Evolutionary conservation across 495 filamentous ascomycete genomes (phyloP).

Genomic region (Talaromyces proteolyticus): DNA sequence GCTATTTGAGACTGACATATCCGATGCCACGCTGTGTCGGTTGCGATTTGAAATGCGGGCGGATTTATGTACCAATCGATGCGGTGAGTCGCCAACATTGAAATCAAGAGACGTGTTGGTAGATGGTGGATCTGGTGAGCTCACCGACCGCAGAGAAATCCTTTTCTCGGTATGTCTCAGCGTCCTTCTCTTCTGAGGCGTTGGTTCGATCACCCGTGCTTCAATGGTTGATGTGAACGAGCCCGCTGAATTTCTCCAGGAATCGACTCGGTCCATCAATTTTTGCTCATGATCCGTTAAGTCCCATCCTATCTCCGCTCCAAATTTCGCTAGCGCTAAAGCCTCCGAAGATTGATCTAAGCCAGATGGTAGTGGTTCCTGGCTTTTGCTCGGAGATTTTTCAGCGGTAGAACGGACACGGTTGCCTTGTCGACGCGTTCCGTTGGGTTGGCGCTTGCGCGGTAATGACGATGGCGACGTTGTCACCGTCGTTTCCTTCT

Average conservation of each 20-base stretch:
- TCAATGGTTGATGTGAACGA: conserved; percentile 68
- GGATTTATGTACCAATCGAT: conserved; percentile 41
- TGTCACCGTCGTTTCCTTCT: not conserved
- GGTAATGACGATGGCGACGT: not conserved
- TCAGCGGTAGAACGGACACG: not conserved
- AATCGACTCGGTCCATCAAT: conserved; percentile 28
- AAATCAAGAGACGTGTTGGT: conserved; percentile 39
- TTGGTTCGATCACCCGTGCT: conserved; percentile 61
- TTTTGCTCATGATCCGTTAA: conserved; percentile 17
- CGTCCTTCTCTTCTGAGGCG: conserved; percentile 41
- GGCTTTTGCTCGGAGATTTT: not conserved
- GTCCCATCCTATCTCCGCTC: conserved; percentile 39
- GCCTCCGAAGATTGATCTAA: not conserved
- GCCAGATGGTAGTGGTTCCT: not conserved
- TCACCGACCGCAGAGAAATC: conserved; percentile 48
- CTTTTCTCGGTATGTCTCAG: conserved; percentile 69
- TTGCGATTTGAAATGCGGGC: conserved; percentile 42
- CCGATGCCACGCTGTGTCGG: conserved; percentile 54
- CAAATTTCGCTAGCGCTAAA: conserved; percentile 23
- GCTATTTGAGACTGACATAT: conserved; percentile 47
- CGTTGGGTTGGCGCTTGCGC: conserved; percentile 5
- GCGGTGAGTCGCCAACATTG: conserved; percentile 32
- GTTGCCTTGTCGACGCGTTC: not conserved
- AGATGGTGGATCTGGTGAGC: conserved; percentile 34
- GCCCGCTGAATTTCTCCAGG: conserved; percentile 49